Base-by-base conservation (phyloP, 495 filamentous ascomycete species). In the Extremus antarcticus region DNA sequence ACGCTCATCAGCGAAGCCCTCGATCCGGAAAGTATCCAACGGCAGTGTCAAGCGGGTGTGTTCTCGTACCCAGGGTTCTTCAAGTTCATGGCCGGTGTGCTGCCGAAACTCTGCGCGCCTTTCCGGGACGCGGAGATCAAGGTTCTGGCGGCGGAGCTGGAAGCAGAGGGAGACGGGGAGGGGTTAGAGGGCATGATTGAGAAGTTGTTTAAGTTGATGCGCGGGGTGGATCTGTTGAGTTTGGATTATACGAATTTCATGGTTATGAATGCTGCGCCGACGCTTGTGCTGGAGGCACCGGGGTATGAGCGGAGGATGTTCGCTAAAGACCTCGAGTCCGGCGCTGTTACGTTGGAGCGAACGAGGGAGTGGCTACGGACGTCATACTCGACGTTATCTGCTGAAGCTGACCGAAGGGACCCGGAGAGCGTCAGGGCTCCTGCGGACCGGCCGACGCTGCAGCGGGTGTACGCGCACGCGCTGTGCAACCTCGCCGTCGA, bases 41-140 rank as follows among this genome's bases (percentile, higher is more conserved):
- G 77, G 39, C 88, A 96, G 62, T 88, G 89, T 59, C 74, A 76
- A 25, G 80, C 79, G 46, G 90, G 92, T 15, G 78, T 80, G 46
- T 98, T 97, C 66, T 95, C 94, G 0, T 95, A 96, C 66, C 85
- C 91, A 60, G 83, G 80, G 19, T 95, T 98, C 71, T 97, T 97
- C 71, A 74, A 81, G 1, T 90, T 91, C 58, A 94, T 97, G 80
- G 82, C 83, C 25, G 78, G 76, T 35, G 82, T 98, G 39, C 75
- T 98, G n/a, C 94, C 94, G 16, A 86, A 86, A 62, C 85, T 98
- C 19, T 98, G 92, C 67, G 90, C 92, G 2, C 92, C 94, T 1
- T 85, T 89, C 54, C 79, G 92, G 1, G 92, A 98, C 58, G 82
- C 79, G 10, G 83, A 88, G 63, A 87, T 95, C 43, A 87, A 89